Evolutionary conservation across 805 yeast species (phyloP), one percentile per base, ranked within the genome.

Genomic region (Barnettozyma vustinii): DNA sequence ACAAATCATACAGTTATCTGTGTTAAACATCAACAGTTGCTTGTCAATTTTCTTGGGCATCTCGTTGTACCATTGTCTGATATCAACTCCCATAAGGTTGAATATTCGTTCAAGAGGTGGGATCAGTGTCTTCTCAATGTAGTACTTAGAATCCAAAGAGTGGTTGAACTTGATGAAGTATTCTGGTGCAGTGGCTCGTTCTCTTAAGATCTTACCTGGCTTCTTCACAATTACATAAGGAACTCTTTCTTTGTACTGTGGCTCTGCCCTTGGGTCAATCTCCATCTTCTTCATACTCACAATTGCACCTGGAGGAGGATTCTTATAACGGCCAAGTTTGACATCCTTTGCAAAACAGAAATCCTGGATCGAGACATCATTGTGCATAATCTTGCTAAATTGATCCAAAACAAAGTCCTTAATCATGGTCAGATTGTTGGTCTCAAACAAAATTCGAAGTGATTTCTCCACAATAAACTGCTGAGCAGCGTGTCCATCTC

Each of bases 401-500:
- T 91, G 87, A 1, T 66, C 68, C 27, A 77, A 69, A 4, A 88
- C 78, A 56, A 81, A 91, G 2, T 57, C 47, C 60, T 89, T 89
- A 10, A 92, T 87, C 32, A 64, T 48, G 0, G 96, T 81, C 10
- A 94, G 60, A 60, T 92, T 88, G 25, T 73, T 67, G 0, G 91
- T 77, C 12, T 83, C 86, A 62, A 94, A 94, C 3, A 94, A 65
- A 0, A 80, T 71, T 33, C 85, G 69, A 4, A 94, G 66, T 0
- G 85, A 67, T 50, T 80, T 78, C 52, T 88, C 95, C 27, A 87
- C 82, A 18, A 94, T 81, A 55, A 83, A 83, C 65, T 82, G 95
- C 55, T 87, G 95, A 0, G 96, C 96, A 0, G 96, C 96, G 23
- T 91, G 85, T 0, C 98, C 98, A 66, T 94, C 99, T 54, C 99